These are phyloP conservation scores for Sideroxylon spinosum DNA, from an alignment of 179 eudicot genomes.

Conservation along the genomic window DNA sequence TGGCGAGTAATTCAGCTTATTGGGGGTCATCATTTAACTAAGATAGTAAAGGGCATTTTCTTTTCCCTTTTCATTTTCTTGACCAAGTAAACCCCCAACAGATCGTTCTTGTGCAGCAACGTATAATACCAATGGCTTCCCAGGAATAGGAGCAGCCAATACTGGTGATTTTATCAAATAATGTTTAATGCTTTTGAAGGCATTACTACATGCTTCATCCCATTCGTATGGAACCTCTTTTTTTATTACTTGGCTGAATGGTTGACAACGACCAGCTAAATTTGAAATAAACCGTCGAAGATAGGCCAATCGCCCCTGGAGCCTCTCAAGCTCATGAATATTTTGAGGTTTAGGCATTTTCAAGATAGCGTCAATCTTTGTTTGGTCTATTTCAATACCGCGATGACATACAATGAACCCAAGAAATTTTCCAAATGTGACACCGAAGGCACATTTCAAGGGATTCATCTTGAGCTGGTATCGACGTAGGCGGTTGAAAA, in stretches of 20 bases:
- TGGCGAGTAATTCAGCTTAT: background rate
- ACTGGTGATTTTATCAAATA: no score
- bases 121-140: no score
- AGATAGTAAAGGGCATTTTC: background rate
- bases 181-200: background rate
- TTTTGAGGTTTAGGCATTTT: background rate
- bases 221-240: background rate
- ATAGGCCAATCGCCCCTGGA: background rate
- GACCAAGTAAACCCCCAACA: no score
- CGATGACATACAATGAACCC: no score
- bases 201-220: background rate
- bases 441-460: background rate
- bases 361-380: background rate
- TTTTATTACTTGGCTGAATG: background rate
- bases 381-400: no score
- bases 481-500: background rate
- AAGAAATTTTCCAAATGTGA: background rate
- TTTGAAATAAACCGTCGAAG: background rate
- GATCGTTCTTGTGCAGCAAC: no score
- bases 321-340: background rate
- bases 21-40: background rate
- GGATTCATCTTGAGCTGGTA: background rate
- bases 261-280: background rate
- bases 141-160: no score
- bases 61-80: background rate